A percentile compares a stretch with the other conserved stretches of the same genome.
These are phyloP conservation scores for Penicillium coffeae DNA, from an alignment of 495 filamentous ascomycete genomes.

Conservation along the genomic window DNA sequence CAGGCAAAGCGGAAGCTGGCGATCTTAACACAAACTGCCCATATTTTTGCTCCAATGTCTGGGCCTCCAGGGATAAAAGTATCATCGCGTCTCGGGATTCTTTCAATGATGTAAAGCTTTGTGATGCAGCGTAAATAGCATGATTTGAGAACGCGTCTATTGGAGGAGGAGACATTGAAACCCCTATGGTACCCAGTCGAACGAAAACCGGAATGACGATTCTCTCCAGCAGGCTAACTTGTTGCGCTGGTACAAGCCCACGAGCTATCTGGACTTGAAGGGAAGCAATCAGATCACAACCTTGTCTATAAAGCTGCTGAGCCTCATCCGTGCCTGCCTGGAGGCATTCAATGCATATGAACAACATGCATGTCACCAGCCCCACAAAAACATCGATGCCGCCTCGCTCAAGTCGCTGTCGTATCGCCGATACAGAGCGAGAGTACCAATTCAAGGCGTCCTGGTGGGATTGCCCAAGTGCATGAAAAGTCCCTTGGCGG, in stretches of 20 bases:
- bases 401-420: constrained; percentile 38
- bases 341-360: constrained; percentile 56
- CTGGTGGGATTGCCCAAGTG: constrained; percentile 38
- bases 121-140: not conserved
- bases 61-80: constrained; percentile 16
- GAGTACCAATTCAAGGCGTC: constrained; percentile 41
- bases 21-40: constrained; percentile 6
- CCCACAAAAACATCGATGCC: constrained; percentile 29
- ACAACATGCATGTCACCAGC: constrained; percentile 53
- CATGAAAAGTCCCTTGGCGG: constrained; percentile 13
- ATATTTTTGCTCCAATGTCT: constrained; percentile 15
- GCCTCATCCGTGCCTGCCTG: constrained; percentile 34
- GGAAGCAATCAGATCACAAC: constrained; percentile 27
- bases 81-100: constrained; percentile 32
- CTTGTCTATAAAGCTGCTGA: constrained; percentile 33
- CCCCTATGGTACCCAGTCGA: constrained; percentile 25
- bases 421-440: constrained; percentile 47
- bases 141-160: constrained; percentile 11
- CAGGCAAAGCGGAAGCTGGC: not conserved
- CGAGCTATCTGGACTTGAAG: constrained; percentile 23
- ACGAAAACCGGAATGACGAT: constrained; percentile 38
- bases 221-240: constrained; percentile 24
- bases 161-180: constrained; percentile 5
- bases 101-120: constrained; percentile 24
- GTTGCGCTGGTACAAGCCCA: constrained; percentile 8